Evolutionary conservation across 2,329 filamentous ascomycete species (phyloP), one percentile per base, ranked within the genome.

Genomic region (Fusarium temperatum): DNA sequence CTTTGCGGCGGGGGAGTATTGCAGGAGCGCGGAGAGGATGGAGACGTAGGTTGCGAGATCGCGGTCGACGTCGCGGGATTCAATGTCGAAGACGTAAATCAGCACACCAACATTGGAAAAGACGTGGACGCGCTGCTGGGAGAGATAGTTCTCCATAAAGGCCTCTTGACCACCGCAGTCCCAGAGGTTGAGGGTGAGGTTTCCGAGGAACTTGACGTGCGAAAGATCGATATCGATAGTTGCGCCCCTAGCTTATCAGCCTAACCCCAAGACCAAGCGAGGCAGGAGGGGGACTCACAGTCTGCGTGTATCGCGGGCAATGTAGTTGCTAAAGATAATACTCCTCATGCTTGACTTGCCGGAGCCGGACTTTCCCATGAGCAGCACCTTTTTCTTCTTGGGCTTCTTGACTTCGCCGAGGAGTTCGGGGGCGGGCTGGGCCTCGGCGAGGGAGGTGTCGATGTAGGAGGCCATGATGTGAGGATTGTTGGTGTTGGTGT

Each of bases 81-180:
- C 96, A 76, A 98, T 97, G 82, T 99, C 96, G 84, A 99, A 99
- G 82, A 99, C 96, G 86, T 99, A 99, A 83, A 99, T 98, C 66
- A 99, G 90, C 58, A 98, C 96, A 57, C 95, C 96, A 70, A 98
- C 96, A 81, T 96, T 96, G 80, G 92, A 94, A 85, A 99, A 99
- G 83, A 99, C 96, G 84, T 98, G 96, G 63, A 94, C 92, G 68
- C 96, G 94, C 85, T 98, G 96, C 79, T 97, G 94, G 22, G 94
- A 95, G 70, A 99, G 92, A 85, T 98, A 99, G 83, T 97, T 98
- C 81, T 98, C 96, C 88, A 98, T 98, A 81, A 99, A 99, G 42
- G 96, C 96, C 84, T 98, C 96, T 86, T 99, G 96, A 67, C 96
- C 96, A 85, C 96, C 96, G 82, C 96, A 99, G 84, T 99, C 96